Percentiles rank a stretch among this genome's conserved stretches.
Conservation (phyloP, 768 basidiomycete genomes). For the Leucocoprinus leucothites region DNA sequence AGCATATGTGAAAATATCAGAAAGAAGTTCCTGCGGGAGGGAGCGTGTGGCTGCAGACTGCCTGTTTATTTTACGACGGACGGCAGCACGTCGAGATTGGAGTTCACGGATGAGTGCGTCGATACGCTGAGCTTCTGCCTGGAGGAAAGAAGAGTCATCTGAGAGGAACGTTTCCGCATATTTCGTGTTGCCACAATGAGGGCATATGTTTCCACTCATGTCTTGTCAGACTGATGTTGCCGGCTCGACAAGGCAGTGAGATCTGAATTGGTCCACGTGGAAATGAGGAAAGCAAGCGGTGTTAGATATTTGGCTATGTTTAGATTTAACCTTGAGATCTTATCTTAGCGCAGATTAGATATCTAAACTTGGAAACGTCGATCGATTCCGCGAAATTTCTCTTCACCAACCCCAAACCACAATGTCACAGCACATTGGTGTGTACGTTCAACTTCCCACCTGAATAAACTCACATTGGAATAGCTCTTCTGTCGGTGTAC, state of each 20-base stretch:
- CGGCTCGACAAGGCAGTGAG: too few species aligned
- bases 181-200: too few species aligned
- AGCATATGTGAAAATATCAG: not conserved
- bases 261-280: too few species aligned
- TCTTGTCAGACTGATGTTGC: too few species aligned
- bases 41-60: not conserved
- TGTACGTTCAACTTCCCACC: not conserved
- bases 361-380: not conserved
- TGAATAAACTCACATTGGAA: not conserved
- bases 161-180: too few species aligned
- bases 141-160: not conserved
- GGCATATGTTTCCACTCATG: too few species aligned
- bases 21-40: not conserved
- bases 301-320: not conserved
- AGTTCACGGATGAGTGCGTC: not conserved
- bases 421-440: slow-evolving; percentile 12
- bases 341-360: not conserved
- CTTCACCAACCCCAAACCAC: not conserved
- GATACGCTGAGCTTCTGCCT: not conserved
- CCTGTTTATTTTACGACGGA: not conserved
- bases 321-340: too few species aligned
- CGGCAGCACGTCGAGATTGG: not conserved
- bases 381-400: not conserved
- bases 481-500: slow-evolving; percentile 92
- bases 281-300: not conserved